These are phyloP conservation scores for Malus fusca DNA, from an alignment of 306 rosid genomes.

Conservation along the genomic window DNA sequence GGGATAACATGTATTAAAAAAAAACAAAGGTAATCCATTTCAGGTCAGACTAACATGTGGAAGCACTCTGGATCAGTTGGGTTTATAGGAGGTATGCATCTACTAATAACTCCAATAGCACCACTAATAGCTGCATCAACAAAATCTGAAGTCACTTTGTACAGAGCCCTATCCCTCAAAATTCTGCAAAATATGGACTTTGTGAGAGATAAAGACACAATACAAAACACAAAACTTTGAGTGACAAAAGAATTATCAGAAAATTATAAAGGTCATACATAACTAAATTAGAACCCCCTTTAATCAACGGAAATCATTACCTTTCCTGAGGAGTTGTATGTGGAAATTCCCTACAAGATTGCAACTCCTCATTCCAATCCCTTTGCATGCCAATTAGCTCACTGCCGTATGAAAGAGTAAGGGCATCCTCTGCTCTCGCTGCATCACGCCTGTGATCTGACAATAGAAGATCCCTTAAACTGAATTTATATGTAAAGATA, in stretches of 20 bases:
- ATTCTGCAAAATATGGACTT: conserved; percentile 43
- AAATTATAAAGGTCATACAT: conserved; percentile 1
- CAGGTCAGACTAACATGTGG: conserved; percentile 79
- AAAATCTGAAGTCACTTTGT: conserved; percentile 97
- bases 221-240: conserved; percentile 5
- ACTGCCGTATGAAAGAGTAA: conserved; percentile 84
- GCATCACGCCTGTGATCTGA: conserved; percentile 90
- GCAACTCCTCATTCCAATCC: conserved; percentile 99
- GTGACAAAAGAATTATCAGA: conserved; percentile 13
- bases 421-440: conserved; percentile 89
- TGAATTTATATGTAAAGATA: conserved; percentile 1
- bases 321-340: conserved; percentile 89
- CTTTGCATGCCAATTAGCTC: conserved; percentile 99
- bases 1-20: neutral
- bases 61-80: conserved; percentile 99
- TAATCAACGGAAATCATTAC: conserved; percentile 27
- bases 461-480: conserved; percentile 7
- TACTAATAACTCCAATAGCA: conserved; percentile 85
- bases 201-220: neutral
- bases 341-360: conserved; percentile 96
- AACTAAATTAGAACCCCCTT: conserved; percentile 4
- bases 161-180: conserved; percentile 95
- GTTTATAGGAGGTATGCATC: conserved; percentile 97
- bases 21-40: neutral
- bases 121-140: conserved; percentile 95